Evolutionary conservation across 805 yeast species (phyloP), one percentile per base, ranked within the genome.

Genomic region (Lachancea waltii): DNA sequence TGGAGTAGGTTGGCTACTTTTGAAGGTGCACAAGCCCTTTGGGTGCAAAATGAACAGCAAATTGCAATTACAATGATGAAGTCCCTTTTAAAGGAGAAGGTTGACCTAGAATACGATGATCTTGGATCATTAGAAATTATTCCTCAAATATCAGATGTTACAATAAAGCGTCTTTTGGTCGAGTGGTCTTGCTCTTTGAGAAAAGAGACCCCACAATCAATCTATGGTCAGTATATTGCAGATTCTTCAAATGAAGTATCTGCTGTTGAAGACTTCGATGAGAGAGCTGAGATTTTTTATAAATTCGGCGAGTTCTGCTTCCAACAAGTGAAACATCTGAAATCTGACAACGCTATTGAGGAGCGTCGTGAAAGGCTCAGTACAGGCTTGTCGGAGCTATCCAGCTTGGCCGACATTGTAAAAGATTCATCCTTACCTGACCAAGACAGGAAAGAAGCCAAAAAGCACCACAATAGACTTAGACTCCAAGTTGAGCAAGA

Each of bases 221-320:
- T 89, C 1, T 69, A 79, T 71, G 58, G 62, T 1, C 63, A 68
- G 5, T 81, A 80, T 50, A 76, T 85, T 13, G 61, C 66, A 5
- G 70, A 51, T 30, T 39, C 60, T 9, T 35, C 54, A 4, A n/a
- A 15, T 1, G 23, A 26, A 7, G 45, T 45, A 7, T 43, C 44
- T 9, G 33, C 52, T 2, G 46, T 48, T 4, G 18, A 42, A 4
- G 51, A 53, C 4, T 41, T 36, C 10, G 50, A 52, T 1, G 62
- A 60, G 22, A 52, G 60, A 29, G 74, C 79, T 0, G 57, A 63
- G 24, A 70, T 79, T 5, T 81, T 58, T 51, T 80, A 74, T 43
- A 65, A 69, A 2, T 69, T 82, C 48, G 97, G 89, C 0, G 64
- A 69, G 21, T 87, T 87, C 52, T 83, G 95, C 54, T 82, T 81